Base-by-base conservation (phyloP, 2,329 filamentous ascomycete species). In the Monilinia laxa region DNA sequence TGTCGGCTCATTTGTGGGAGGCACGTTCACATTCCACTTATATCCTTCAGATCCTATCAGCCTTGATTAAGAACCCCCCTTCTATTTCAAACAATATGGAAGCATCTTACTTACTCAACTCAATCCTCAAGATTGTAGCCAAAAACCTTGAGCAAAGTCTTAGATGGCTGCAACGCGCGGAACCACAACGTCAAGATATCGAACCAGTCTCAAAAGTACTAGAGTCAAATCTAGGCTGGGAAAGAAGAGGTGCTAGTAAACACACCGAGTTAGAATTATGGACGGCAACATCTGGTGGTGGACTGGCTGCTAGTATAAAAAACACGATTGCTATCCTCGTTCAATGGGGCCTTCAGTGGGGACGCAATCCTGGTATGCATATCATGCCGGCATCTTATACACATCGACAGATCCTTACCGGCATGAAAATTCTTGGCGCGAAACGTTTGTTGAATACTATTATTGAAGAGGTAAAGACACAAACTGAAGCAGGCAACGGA, bases 91-190 rank as follows among this genome's bases (percentile, higher is more conserved):
- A 84, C 45, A 75, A 73, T 31, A 71, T 71, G 6, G 91, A 94
- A 74, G 90, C 90, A 28, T 72, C 82, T 64, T 81, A 84, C 4
- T 91, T 92, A 86, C 84, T 93, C 64, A 82, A 84, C 4, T 87
- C 88, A 0, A 88, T 93, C 18, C 81, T 93, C 47, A 89, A 87
- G 47, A 88, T 92, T 51, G 83, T 92, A 1, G 89, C 90, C 1
- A 87, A 86, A 67, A 87, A 87, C 0, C 78, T 93, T 2, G 88
- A 90, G 72, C 84, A 87, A 68, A 85, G 87, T 2, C 82, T 94
- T 18, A 83, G 87, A 38, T 85, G 84, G 18, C 85, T 91, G 64
- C 87, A 90, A 72, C 84, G 85, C 35, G 85, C 85, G 40, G 85
- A 90, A 55, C 88, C 90, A 0, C 84, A 83, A 60, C 87, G 87